phyloP scores from a whole-genome alignment of 179 eudicot genomes.

The Nepenthes alata region DNA sequence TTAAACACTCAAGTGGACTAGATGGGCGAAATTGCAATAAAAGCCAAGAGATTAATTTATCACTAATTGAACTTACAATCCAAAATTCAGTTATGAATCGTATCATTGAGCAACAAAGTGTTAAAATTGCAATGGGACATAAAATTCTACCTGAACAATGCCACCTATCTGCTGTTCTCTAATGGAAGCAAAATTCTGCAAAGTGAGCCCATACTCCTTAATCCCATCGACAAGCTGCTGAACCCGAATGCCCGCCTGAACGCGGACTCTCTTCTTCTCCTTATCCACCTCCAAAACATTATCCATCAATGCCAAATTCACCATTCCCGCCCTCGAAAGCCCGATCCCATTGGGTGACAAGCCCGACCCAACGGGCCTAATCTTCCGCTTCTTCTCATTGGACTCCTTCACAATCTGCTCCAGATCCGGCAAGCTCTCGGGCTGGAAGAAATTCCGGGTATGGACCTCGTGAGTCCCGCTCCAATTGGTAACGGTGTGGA shows the following conservation, averaged over 20 bases:
- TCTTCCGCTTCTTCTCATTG: constrained; percentile 40
- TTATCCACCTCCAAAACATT: constrained; percentile 72
- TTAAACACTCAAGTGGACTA: too few relatives aligned
- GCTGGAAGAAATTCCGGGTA: constrained; percentile 56
- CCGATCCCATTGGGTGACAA: constrained; percentile 85
- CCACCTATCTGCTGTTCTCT: constrained; percentile 96
- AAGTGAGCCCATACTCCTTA: constrained; percentile 61
- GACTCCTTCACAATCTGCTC: constrained; percentile 39
- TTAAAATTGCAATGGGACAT: too few relatives aligned
- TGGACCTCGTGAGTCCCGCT: constrained; percentile 83
- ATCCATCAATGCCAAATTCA: constrained; percentile 75
- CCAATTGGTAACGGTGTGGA: constrained; percentile 76
- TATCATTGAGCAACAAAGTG: too few relatives aligned
- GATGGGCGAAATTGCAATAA: too few relatives aligned
- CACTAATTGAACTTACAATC: too few relatives aligned
- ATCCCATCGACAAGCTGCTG: constrained; percentile 80
- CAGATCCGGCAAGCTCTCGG: constrained; percentile 41
- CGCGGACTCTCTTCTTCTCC: constrained; percentile 62
- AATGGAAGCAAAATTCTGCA: constrained; percentile 90
- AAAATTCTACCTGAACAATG: constrained; percentile 55
- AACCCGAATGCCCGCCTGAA: constrained; percentile 75
- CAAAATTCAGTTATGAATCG: too few relatives aligned
- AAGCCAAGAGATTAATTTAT: too few relatives aligned
- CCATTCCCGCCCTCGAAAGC: constrained; percentile 76
- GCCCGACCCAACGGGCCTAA: constrained; percentile 82